Evolutionary conservation across 169 alveolate genomes (phyloP).

Genomic region (Toxoplasma gondii): DNA sequence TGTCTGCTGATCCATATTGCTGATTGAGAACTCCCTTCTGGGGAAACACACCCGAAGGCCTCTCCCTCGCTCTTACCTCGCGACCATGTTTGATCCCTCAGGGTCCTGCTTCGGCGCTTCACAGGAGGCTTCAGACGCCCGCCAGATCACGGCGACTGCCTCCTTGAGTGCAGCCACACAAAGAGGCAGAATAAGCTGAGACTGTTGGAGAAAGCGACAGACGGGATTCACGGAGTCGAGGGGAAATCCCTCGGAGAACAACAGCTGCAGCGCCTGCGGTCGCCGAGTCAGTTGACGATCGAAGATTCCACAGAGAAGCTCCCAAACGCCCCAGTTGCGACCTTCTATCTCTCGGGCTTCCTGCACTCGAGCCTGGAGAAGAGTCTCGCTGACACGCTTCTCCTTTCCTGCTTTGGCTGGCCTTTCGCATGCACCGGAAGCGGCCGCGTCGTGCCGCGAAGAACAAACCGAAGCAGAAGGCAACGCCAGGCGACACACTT

Average conservation of each 20-base stretch:
- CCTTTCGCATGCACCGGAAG: too few species aligned
- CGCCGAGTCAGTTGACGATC: constrained; percentile 43
- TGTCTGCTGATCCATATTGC: too few species aligned
- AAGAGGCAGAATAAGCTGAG: constrained; percentile 50
- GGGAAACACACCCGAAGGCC: too few species aligned
- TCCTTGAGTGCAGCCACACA: constrained; percentile 6
- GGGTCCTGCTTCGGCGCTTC: neutral
- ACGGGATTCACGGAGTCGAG: constrained; percentile 41
- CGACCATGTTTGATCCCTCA: neutral
- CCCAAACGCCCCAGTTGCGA: constrained; percentile 13
- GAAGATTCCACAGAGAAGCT: constrained; percentile 18
- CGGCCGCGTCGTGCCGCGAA: neutral
- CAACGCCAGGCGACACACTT: constrained; percentile 32
- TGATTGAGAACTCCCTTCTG: too few species aligned
- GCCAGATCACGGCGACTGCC: constrained; percentile 35
- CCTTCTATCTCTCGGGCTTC: neutral
- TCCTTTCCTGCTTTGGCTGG: neutral
- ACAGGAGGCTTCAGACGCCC: neutral
- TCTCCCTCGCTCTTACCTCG: neutral
- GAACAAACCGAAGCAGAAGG: neutral
- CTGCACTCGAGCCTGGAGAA: neutral
- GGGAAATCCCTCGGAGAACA: constrained; percentile 48
- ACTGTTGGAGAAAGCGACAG: constrained; percentile 5
- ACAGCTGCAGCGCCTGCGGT: constrained; percentile 49
- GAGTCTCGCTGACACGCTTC: neutral